Conservation (phyloP, 2,329 filamentous ascomycete species). For the Polytolypa hystricis region DNA sequence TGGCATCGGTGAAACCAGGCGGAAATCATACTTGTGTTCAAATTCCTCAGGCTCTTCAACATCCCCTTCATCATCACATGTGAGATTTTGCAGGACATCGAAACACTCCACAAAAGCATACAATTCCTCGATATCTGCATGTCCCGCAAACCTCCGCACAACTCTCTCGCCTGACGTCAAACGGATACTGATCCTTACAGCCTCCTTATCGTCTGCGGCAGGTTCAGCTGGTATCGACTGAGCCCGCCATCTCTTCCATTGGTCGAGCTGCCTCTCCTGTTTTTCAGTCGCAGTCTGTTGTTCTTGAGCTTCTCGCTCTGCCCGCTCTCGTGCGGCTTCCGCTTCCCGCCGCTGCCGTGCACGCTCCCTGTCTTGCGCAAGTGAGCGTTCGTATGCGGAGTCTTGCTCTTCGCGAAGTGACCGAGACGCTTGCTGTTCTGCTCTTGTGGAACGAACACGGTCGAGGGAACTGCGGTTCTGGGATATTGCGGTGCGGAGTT, state of each 20-base stretch:
- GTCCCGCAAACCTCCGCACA: constrained; percentile 59
- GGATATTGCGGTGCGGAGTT: constrained; percentile 61
- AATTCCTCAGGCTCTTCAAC: constrained; percentile 49
- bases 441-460: constrained; percentile 61
- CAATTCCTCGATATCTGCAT: constrained; percentile 71
- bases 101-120: constrained; percentile 96
- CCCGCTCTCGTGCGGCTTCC: constrained; percentile 50
- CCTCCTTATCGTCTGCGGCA: constrained; percentile 48
- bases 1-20: constrained; percentile 75
- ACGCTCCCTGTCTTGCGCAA: constrained; percentile 79
- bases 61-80: constrained; percentile 14
- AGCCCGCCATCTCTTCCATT: constrained; percentile 76
- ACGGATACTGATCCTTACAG: constrained; percentile 58
- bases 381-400: constrained; percentile 80
- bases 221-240: constrained; percentile 59
- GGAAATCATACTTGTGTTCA: constrained; percentile 73
- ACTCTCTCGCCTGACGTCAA: constrained; percentile 60
- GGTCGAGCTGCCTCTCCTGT: constrained; percentile 43
- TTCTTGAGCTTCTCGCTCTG: constrained; percentile 56
- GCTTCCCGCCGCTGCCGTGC: constrained; percentile 66
- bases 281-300: constrained; percentile 51
- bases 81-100: constrained; percentile 45
- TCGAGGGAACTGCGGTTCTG: constrained; percentile 67
- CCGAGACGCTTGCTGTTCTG: constrained; percentile 70
- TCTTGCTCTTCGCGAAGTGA: constrained; percentile 81